A percentile compares a stretch with the other conserved stretches of the same genome.
Conservation (phyloP, 2,329 filamentous ascomycete species). For the Bimuria novae-zelandiae region DNA sequence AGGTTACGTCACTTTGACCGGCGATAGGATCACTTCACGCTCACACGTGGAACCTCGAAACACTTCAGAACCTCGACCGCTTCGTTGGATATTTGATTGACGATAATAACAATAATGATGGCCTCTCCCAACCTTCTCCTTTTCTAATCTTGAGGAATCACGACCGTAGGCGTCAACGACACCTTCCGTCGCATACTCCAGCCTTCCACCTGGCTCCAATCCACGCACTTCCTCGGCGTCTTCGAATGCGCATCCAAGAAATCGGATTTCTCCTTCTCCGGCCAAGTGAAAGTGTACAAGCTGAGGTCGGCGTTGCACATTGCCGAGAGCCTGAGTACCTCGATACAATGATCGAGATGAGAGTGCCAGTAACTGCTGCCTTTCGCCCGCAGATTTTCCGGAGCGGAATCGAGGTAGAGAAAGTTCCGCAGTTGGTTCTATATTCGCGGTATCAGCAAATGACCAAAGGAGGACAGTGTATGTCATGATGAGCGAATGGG, state of each 20-base stretch:
- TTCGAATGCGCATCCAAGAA: slow-evolving; percentile 7
- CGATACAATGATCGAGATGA: slow-evolving; percentile 14
- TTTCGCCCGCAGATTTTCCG: not conserved
- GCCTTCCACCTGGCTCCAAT: slow-evolving; percentile 11
- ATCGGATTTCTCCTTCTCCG: not conserved
- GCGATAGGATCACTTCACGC: too few relatives aligned
- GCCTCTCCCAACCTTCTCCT: too few relatives aligned
- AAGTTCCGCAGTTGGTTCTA: not conserved
- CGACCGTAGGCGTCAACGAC: slow-evolving; percentile 1
- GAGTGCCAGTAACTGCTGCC: not conserved
- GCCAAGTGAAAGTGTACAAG: slow-evolving; percentile 15
- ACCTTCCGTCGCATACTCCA: slow-evolving; percentile 7
- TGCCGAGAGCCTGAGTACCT: slow-evolving; percentile 5
- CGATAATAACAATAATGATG: too few relatives aligned
- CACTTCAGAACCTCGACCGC: too few relatives aligned
- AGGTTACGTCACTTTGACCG: too few relatives aligned
- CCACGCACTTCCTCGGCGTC: slow-evolving; percentile 11
- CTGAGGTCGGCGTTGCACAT: slow-evolving; percentile 13
- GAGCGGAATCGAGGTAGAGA: not conserved
- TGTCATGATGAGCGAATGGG: too few relatives aligned
- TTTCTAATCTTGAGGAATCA: not conserved
- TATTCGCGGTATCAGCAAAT: not conserved
- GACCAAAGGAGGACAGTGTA: not conserved
- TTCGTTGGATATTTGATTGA: too few relatives aligned
- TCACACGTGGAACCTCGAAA: too few relatives aligned